These are phyloP conservation scores for Schwanniomyces etchellsii DNA, from an alignment of 1,139 yeast genomes.

Conservation along the genomic window DNA sequence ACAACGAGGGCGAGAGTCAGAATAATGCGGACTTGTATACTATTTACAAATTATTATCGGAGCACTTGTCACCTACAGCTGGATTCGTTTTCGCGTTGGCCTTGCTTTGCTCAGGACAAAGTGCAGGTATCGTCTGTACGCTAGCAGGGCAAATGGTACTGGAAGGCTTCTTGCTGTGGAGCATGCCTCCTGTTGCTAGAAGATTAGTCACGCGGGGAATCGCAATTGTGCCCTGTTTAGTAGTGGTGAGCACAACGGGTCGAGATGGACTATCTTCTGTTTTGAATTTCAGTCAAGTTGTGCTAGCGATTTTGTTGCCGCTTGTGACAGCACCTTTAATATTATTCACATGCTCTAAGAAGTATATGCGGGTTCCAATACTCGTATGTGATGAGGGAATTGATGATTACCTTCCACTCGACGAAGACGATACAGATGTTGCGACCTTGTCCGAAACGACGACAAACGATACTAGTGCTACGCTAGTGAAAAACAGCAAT, in stretches of 20 bases:
- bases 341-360: slow-evolving; percentile 70
- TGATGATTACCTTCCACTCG: slow-evolving; percentile 15
- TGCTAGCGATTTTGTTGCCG: slow-evolving; percentile 77
- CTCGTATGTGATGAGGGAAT: slow-evolving; percentile 29
- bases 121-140: slow-evolving; percentile 98
- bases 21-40: slow-evolving; percentile 80
- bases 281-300: slow-evolving; percentile 84
- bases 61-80: slow-evolving; percentile 81
- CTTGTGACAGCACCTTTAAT: slow-evolving; percentile 87
- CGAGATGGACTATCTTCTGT: slow-evolving; percentile 79
- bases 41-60: slow-evolving; percentile 67
- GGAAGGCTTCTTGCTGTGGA: slow-evolving; percentile 88
- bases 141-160: slow-evolving; percentile 95
- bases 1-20: slow-evolving; percentile 37
- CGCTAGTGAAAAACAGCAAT: slow-evolving; percentile 2
- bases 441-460: slow-evolving; percentile 2
- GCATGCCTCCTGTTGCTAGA: slow-evolving; percentile 80
- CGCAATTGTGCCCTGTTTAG: slow-evolving; percentile 84
- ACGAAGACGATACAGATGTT: slow-evolving; percentile 13
- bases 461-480: slow-evolving; percentile 3
- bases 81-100: slow-evolving; percentile 92
- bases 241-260: slow-evolving; percentile 74
- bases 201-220: slow-evolving; percentile 76
- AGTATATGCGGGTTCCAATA: slow-evolving; percentile 72
- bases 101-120: slow-evolving; percentile 89